Conservation (phyloP, 2,329 filamentous ascomycete species). For the Exserohilum turcica region DNA sequence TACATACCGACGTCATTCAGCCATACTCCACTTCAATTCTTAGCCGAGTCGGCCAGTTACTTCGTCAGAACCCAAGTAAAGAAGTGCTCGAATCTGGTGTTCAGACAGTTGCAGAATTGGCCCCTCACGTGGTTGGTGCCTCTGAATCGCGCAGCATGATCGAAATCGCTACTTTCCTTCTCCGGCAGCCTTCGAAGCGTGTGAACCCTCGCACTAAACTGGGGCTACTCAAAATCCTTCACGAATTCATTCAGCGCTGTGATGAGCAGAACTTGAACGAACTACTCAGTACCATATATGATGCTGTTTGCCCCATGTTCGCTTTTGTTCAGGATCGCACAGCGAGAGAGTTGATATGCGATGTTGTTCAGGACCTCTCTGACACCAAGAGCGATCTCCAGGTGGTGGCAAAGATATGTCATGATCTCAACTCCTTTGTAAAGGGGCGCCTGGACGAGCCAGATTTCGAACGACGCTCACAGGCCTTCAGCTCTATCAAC, state of each 20-base stretch:
- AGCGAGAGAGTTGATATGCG: constrained; percentile 75
- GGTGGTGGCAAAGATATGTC: constrained; percentile 71
- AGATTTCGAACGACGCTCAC: constrained; percentile 81
- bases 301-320: constrained; percentile 79
- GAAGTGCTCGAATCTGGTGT: constrained; percentile 80
- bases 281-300: constrained; percentile 70
- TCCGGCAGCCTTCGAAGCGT: constrained; percentile 81
- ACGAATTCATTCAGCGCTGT: constrained; percentile 76
- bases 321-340: constrained; percentile 84
- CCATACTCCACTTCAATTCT: constrained; percentile 72
- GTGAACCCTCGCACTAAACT: constrained; percentile 85
- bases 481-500: constrained; percentile 76
- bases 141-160: constrained; percentile 75
- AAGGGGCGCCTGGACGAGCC: constrained; percentile 77
- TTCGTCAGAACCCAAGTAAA: constrained; percentile 67
- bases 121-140: constrained; percentile 53
- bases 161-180: constrained; percentile 77
- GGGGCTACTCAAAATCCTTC: constrained; percentile 76
- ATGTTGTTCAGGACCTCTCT: constrained; percentile 74
- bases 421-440: constrained; percentile 80
- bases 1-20: constrained; percentile 57
- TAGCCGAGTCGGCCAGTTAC: constrained; percentile 54
- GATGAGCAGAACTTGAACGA: constrained; percentile 61
- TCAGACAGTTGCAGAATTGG: constrained; percentile 73
- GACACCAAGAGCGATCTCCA: constrained; percentile 64